Conservation (phyloP, 2,329 filamentous ascomycete species). For the Bimuria novae-zelandiae region DNA sequence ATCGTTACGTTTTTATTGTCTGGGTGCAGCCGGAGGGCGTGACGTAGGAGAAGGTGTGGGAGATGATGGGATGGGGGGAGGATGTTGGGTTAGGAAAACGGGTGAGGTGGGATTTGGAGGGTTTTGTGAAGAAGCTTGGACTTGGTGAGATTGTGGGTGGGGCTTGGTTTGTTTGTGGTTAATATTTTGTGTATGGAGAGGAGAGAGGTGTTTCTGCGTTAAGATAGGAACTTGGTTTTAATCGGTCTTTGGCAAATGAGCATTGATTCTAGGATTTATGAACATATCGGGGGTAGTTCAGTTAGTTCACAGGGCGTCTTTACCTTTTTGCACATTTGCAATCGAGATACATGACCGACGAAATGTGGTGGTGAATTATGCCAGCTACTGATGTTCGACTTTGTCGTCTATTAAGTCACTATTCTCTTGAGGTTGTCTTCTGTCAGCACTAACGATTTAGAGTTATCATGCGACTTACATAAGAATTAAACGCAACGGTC, state of each 20-base stretch:
- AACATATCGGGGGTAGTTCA: no score
- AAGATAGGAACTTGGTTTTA: no score
- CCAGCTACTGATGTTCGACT: no score
- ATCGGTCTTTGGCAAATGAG: no score
- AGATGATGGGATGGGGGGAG: neutral
- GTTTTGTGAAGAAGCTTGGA: slow-evolving; percentile 12
- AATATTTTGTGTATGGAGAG: neutral
- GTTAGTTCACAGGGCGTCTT: no score
- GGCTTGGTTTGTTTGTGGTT: slow-evolving; percentile 8
- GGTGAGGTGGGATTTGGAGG: slow-evolving; percentile 15
- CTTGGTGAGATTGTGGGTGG: slow-evolving; percentile 7
- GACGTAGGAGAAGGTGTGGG: slow-evolving; percentile 5
- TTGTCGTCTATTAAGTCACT: neutral
- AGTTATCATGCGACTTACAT: no score
- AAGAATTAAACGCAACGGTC: no score
- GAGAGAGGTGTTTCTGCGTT: neutral
- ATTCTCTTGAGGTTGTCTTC: neutral
- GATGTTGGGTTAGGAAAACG: slow-evolving; percentile 2
- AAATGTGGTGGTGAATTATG: no score
- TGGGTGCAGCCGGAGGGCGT: slow-evolving; percentile 17
- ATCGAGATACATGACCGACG: no score
- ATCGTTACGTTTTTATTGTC: slow-evolving; percentile 18
- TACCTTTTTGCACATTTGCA: no score
- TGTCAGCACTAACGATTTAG: neutral
- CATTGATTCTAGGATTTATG: no score